A percentile compares a stretch with the other conserved stretches of the same genome.
Evolutionary conservation across 2,329 filamentous ascomycete genomes (phyloP).

Genomic region (Cladophialophora exuberans): DNA sequence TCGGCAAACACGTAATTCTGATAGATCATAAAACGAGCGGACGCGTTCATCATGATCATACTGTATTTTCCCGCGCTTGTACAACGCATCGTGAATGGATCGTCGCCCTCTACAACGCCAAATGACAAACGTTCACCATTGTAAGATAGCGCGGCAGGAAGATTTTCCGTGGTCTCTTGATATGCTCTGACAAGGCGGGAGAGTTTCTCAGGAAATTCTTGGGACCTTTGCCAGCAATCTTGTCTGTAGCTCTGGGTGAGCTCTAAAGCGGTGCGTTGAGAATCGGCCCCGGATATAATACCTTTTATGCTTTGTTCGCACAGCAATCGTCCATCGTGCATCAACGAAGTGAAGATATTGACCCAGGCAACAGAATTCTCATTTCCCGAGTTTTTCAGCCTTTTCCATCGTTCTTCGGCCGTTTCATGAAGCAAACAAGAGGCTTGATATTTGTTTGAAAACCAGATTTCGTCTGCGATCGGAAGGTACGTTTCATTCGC

Average conservation of each 20-base stretch:
- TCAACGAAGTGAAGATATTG: slow-evolving; percentile 4
- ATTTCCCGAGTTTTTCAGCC: slow-evolving; percentile 9
- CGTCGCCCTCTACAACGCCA: background rate
- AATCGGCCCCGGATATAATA: background rate
- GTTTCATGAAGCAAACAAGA: slow-evolving; percentile 10
- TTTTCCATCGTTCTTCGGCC: slow-evolving; percentile 4
- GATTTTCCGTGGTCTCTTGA: background rate
- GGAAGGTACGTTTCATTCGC: slow-evolving; percentile 9
- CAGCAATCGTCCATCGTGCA: slow-evolving; percentile 5
- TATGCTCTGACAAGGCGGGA: slow-evolving; percentile 4
- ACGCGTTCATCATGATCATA: slow-evolving; percentile 3
- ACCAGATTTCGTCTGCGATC: slow-evolving; percentile 4
- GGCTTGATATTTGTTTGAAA: background rate
- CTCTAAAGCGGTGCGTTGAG: background rate
- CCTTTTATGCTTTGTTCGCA: background rate
- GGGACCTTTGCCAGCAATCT: too few species aligned
- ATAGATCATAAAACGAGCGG: slow-evolving; percentile 1
- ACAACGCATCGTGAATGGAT: background rate
- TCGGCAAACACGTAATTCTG: background rate
- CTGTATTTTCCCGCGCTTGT: slow-evolving; percentile 3
- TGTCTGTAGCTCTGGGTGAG: too few species aligned
- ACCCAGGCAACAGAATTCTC: slow-evolving; percentile 2
- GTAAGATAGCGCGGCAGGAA: slow-evolving; percentile 1
- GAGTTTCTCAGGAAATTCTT: slow-evolving; percentile 1
- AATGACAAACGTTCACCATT: slow-evolving; percentile 11